These are phyloP conservation scores for Boletus sp. DNA, from an alignment of 768 basidiomycete species.

Conservation along the genomic window DNA sequence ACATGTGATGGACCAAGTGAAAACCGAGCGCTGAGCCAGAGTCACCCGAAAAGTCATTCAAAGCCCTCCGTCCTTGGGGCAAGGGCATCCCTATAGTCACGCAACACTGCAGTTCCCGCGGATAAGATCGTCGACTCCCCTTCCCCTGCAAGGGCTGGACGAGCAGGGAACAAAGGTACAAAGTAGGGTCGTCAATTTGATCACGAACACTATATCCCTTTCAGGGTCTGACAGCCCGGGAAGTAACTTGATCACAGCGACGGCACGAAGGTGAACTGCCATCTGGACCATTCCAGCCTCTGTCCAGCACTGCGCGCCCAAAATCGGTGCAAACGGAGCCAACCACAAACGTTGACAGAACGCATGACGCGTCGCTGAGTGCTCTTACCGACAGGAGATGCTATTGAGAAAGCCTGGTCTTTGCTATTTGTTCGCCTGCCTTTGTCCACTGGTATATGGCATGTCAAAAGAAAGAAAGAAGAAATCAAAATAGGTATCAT, in stretches of 20 bases:
- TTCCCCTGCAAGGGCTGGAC: neutral
- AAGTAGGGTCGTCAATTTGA: neutral
- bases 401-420: neutral
- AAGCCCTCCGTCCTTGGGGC: neutral
- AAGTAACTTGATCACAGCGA: neutral
- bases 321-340: neutral
- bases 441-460: constrained; percentile 5
- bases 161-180: neutral
- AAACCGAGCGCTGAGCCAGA: neutral
- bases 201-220: neutral
- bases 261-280: neutral
- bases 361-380: neutral
- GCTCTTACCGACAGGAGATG: neutral
- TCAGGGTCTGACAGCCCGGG: neutral
- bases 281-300: too few relatives aligned
- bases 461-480: neutral
- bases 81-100: neutral
- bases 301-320: neutral
- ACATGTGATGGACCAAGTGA: neutral
- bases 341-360: neutral
- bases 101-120: constrained; percentile 1
- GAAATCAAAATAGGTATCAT: constrained; percentile 3
- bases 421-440: neutral
- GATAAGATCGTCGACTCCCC: constrained; percentile 1
- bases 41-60: neutral